Base-by-base conservation (phyloP, 2,329 filamentous ascomycete genomes). In the Ilyonectria robusta region DNA sequence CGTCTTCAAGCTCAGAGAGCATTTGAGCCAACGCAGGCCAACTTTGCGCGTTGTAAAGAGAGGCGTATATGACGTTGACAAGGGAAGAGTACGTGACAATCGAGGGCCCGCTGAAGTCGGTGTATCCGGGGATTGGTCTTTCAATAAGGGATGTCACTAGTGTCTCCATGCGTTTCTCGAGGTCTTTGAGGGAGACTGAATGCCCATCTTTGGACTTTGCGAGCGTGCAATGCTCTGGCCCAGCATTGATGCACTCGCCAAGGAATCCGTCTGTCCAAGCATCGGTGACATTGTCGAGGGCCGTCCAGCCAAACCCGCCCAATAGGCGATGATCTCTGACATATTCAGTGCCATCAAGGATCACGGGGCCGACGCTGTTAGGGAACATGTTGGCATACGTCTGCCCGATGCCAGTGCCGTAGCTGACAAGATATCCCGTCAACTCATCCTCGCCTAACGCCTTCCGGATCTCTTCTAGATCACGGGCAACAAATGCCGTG, bases 351-450 rank as follows among this genome's bases (percentile, higher is more conserved):
- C 84, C 85, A 62, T 87, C 85, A 0, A 87, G 76, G 13, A 87
- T 82, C 51, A 87, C 71, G 5, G 85, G 80, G 0, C 85, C 85
- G 0, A 85, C 84, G 48, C 81, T 82, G 21, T 80, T 70, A 1
- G 85, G 85, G 46, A 87, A 87, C 82, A 87, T 84, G 65, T 81
- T 82, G 29, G 83, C 84, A 59, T 85, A 87, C 0, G 83, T 86
- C 73, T 87, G 85, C 0, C 84, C 86, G 51, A 87, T 86, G 4
- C 82, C 84, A 0, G 85, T 87, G 19, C 86, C 86, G 64, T 87
- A 87, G 66, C 83, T 85, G 35, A 86, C 82, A 17, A 87, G 76
- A 58, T 86, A 86, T 0, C 82, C 84, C 2, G 84, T 86, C 65
- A 87, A 63, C 59, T 85, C 81, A 4, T 83, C 81, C 69, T 87